A percentile compares a stretch with the other conserved stretches of the same genome.
Conservation (phyloP, 83 land plant genomes). For the Isoetes engelmannii region DNA sequence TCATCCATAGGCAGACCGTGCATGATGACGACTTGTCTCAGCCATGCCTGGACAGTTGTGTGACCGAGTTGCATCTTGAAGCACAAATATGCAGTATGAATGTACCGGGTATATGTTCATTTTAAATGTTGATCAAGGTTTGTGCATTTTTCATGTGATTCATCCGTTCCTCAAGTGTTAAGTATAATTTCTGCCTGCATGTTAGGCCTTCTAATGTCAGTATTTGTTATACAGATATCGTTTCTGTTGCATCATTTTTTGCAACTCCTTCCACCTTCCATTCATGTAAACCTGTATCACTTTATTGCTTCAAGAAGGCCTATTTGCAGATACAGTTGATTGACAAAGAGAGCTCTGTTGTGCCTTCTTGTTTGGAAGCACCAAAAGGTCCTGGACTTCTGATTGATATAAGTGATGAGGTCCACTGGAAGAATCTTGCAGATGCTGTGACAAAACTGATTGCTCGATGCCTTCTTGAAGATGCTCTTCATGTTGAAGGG, state of each 20-base stretch:
- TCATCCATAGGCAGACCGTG: too few species aligned
- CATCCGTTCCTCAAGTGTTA: too few species aligned
- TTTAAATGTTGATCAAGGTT: too few species aligned
- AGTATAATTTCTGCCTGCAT: too few species aligned
- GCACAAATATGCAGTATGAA: too few species aligned
- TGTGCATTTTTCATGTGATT: too few species aligned
- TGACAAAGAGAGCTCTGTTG: constrained; percentile 8
- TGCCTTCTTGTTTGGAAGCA: constrained; percentile 59
- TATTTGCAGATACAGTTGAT: constrained; percentile 31
- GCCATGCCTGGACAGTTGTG: too few species aligned
- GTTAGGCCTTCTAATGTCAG: too few species aligned
- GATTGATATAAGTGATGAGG: constrained; percentile 50
- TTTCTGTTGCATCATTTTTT: constrained; percentile 47
- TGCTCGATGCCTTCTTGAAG: constrained; percentile 57
- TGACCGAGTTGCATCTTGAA: too few species aligned
- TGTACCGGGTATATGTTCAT: too few species aligned
- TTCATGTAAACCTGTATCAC: constrained; percentile 29
- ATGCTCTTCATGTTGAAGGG: constrained; percentile 70
- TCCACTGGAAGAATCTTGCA: constrained; percentile 72
- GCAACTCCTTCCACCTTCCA: constrained; percentile 21
- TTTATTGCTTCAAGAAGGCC: constrained; percentile 56
- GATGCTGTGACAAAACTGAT: constrained; percentile 61
- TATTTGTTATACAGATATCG: constrained; percentile 50
- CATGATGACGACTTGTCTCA: too few species aligned
- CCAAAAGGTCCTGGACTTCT: constrained; percentile 53